Evolutionary conservation across 2,329 filamentous ascomycete genomes (phyloP), one percentile per base, ranked within the genome.

Genomic region (Aciculosporium take): DNA sequence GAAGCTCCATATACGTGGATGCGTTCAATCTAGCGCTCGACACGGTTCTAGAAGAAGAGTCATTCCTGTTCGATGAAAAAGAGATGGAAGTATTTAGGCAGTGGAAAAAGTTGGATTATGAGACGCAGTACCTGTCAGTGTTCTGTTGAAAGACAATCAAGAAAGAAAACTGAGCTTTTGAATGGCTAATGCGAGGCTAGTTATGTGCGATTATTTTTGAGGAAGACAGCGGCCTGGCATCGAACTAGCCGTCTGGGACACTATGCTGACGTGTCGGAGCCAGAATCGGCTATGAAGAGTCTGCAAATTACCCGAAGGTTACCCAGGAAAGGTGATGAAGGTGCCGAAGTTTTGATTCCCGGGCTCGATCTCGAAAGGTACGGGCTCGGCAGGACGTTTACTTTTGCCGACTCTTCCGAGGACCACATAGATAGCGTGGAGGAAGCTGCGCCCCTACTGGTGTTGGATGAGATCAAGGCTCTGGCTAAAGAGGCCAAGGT

Each of bases 1-100:
- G 77, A 56, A 93, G 80, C 53, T 96, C 88, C 1, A 85, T 98
- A 42, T 98, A 98, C 53, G 86, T 95, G 15, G 91, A 98, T 62
- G 91, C 91, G 1, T 98, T 98, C 67, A 94, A 94, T 54, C 68
- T 96, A 12, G 86, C 89, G 2, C 65, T 98, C 37, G 80, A 89
- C 45, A 94, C 85, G 0, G 91, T 98, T 3, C 64, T 96, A 10
- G 79, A 85, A 37, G 85, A 96, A 43, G 91, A 98, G 60, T 72
- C 75, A 1, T 85, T 94, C 60, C 65, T 98, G 0, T 98, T 96
- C 56, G 74, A 91, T 52, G 74, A 78, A 44, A 79, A 76, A 15
- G 91, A 98, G 60, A 74, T 71, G 53, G 67, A 72, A 12, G 71
- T 96, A 0, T 96, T 98, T 56, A 63, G 67, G 3, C 68, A 79